Percentiles rank a stretch among this genome's conserved stretches.
These are phyloP conservation scores for Stemphylium vesicarium DNA, from an alignment of 2,329 filamentous ascomycete genomes.

Conservation along the genomic window DNA sequence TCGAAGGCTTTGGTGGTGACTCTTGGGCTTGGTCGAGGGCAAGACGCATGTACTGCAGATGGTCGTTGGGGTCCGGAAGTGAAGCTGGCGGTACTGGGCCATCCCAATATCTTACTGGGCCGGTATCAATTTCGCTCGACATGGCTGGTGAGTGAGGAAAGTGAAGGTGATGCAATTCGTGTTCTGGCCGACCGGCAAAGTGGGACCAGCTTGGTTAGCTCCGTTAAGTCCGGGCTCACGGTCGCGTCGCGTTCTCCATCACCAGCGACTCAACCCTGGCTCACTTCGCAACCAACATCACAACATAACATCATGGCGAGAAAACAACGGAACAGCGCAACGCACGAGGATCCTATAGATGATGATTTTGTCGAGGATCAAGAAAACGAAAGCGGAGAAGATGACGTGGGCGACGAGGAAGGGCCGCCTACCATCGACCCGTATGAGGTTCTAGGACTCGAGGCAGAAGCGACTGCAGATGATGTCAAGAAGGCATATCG, in stretches of 20 bases:
- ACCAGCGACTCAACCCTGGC: slow-evolving; percentile 6
- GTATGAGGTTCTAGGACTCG: slow-evolving; percentile 78
- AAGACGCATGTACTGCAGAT: slow-evolving; percentile 65
- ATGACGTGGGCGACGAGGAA: slow-evolving; percentile 43
- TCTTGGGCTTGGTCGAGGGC: slow-evolving; percentile 78
- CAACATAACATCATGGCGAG: slow-evolving; percentile 9
- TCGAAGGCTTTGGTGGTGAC: slow-evolving; percentile 85
- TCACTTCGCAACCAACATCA: slow-evolving; percentile 11
- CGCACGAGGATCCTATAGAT: slow-evolving; percentile 11
- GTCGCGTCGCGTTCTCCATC: slow-evolving; percentile 33
- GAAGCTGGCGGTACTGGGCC: slow-evolving; percentile 23
- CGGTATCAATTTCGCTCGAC: slow-evolving; percentile 20
- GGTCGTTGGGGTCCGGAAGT: slow-evolving; percentile 34
- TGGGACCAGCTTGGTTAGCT: slow-evolving; percentile 14
- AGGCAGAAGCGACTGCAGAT: slow-evolving; percentile 72
- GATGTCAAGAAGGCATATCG: slow-evolving; percentile 91
- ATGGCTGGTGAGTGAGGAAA: slow-evolving; percentile 23
- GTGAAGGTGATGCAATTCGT: slow-evolving; percentile 12
- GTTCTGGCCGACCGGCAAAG: slow-evolving; percentile 5
- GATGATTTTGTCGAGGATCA: slow-evolving; percentile 53
- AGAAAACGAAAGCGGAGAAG: slow-evolving; percentile 39
- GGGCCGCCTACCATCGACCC: slow-evolving; percentile 74
- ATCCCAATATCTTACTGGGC: slow-evolving; percentile 29
- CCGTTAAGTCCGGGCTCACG: slow-evolving; percentile 32
- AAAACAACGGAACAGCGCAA: slow-evolving; percentile 11